Evolutionary conservation across 2,329 filamentous ascomycete species (phyloP).

Genomic region (Thelonectria discophora): DNA sequence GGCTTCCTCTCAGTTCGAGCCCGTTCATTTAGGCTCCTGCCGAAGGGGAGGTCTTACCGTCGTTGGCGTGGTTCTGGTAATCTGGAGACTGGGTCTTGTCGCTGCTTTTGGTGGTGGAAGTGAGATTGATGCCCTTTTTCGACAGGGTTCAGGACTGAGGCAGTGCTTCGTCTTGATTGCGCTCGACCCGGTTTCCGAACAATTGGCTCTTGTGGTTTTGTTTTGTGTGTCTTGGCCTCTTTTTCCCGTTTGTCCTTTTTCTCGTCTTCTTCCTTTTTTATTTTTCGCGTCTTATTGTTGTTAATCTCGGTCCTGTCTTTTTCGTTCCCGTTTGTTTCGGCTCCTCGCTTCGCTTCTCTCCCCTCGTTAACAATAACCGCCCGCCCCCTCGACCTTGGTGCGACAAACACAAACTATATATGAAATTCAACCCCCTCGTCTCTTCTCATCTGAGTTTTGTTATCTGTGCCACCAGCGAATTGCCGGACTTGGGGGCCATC

Average conservation of each 20-base stretch:
- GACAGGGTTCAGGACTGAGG: constrained; percentile 3
- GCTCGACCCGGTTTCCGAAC: neutral
- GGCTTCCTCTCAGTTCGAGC: too few relatives aligned
- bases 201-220: neutral
- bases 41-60: too few relatives aligned
- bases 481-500: too few relatives aligned
- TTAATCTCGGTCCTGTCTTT: neutral
- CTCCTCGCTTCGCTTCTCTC: neutral
- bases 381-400: neutral
- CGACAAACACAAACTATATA: neutral
- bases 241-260: neutral
- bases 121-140: neutral
- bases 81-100: too few relatives aligned
- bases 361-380: too few relatives aligned
- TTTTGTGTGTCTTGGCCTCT: neutral
- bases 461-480: too few relatives aligned
- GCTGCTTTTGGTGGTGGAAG: neutral
- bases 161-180: constrained; percentile 8
- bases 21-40: too few relatives aligned
- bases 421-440: neutral
- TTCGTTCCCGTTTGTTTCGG: neutral
- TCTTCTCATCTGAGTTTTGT: too few relatives aligned
- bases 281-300: neutral
- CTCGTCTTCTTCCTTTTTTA: neutral
- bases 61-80: neutral